Conservation (phyloP, 352 stramenopile species). For the Phytophthora constricta region DNA sequence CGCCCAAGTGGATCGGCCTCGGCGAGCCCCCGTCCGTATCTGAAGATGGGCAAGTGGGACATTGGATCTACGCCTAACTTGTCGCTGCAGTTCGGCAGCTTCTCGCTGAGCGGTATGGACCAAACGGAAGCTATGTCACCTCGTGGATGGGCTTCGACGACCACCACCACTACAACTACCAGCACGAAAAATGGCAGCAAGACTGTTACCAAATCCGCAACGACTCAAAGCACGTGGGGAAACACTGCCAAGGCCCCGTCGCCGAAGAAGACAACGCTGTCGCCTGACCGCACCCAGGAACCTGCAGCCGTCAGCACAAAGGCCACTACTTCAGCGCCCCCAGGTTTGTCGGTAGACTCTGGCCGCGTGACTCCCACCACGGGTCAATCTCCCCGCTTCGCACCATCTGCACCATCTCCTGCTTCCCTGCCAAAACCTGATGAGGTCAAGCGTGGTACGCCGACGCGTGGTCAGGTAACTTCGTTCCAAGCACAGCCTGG, state of each 20-base stretch:
- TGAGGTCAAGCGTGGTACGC: slow-evolving; percentile 81
- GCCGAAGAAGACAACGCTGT: slow-evolving; percentile 76
- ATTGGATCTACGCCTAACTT: slow-evolving; percentile 69
- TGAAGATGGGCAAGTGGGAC: slow-evolving; percentile 89
- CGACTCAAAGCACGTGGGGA: slow-evolving; percentile 67
- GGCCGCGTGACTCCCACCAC: slow-evolving; percentile 73
- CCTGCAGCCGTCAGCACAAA: slow-evolving; percentile 36
- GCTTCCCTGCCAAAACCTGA: slow-evolving; percentile 87
- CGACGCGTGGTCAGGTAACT: slow-evolving; percentile 54
- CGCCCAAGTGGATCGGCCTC: slow-evolving; percentile 40
- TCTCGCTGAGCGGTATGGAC: slow-evolving; percentile 79
- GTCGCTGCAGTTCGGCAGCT: slow-evolving; percentile 89
- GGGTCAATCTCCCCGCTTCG: slow-evolving; percentile 66
- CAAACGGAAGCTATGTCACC: slow-evolving; percentile 63
- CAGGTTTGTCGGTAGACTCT: slow-evolving; percentile 73
- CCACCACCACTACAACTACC: slow-evolving; percentile 52
- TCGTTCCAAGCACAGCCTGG: slow-evolving; percentile 56
- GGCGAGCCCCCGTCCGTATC: slow-evolving; percentile 75
- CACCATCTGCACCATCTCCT: slow-evolving; percentile 83
- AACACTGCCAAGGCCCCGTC: slow-evolving; percentile 47
- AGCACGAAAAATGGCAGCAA: slow-evolving; percentile 46
- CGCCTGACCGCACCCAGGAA: slow-evolving; percentile 54
- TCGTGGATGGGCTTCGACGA: slow-evolving; percentile 61
- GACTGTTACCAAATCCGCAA: slow-evolving; percentile 46
- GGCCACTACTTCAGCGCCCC: slow-evolving; percentile 63